Conservation (phyloP, 495 filamentous ascomycete genomes). For the Aspergillus sparsus region DNA sequence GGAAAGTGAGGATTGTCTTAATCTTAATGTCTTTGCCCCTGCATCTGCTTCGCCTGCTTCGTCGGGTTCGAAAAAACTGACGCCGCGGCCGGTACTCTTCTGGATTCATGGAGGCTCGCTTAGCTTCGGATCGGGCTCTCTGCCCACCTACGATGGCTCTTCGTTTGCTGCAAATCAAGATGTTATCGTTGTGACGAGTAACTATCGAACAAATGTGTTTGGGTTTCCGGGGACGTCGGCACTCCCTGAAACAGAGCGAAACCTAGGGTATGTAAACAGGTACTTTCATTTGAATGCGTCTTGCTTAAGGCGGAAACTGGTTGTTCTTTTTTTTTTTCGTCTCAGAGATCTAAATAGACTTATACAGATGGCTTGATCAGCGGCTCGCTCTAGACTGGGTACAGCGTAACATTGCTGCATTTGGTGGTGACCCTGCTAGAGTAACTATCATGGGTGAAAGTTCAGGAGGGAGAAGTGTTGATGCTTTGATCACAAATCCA, state of each 20-base stretch:
- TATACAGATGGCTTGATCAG: slow-evolving; percentile 28
- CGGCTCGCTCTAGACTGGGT: slow-evolving; percentile 41
- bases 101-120: slow-evolving; percentile 32
- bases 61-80: slow-evolving; percentile 4
- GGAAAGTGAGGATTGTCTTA: slow-evolving; percentile 49
- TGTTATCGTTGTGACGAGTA: slow-evolving; percentile 28
- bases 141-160: slow-evolving; percentile 33
- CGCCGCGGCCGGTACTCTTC: slow-evolving; percentile 27
- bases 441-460: slow-evolving; percentile 26
- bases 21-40: slow-evolving; percentile 42
- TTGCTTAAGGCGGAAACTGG: no score
- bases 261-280: slow-evolving; percentile 23
- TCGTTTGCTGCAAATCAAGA: slow-evolving; percentile 31
- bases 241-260: slow-evolving; percentile 22
- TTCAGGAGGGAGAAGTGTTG: slow-evolving; percentile 29
- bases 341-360: background rate
- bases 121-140: slow-evolving; percentile 18
- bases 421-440: slow-evolving; percentile 35
- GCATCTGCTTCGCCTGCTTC: slow-evolving; percentile 13
- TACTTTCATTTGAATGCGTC: no score
- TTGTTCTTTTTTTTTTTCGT: background rate
- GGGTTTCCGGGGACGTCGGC: slow-evolving; percentile 33
- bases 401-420: slow-evolving; percentile 32
- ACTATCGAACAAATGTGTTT: slow-evolving; percentile 41
- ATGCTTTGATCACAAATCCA: slow-evolving; percentile 18